Conservation (phyloP, 2,329 filamentous ascomycete genomes). For the Nemania sp. region DNA sequence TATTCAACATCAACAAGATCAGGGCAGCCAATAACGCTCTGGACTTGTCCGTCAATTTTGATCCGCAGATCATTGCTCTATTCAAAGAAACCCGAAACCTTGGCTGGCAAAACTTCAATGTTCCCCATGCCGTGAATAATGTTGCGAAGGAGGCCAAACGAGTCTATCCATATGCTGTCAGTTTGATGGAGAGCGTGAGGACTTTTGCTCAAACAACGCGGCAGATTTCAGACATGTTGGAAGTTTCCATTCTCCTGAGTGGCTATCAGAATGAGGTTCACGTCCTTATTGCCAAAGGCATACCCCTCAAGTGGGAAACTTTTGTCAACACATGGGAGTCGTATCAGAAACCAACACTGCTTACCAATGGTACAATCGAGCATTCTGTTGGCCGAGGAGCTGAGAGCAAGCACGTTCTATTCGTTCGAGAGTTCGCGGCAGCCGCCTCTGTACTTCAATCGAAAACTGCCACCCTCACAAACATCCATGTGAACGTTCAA, state of each 20-base stretch:
- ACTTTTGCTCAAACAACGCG: constrained; percentile 88
- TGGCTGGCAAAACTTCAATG: constrained; percentile 90
- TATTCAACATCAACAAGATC: constrained; percentile 88
- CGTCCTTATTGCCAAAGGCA: constrained; percentile 78
- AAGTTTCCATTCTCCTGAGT: constrained; percentile 84
- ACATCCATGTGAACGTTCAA: constrained; percentile 80
- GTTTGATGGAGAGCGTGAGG: constrained; percentile 97
- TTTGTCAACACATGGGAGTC: constrained; percentile 97
- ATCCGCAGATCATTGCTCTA: constrained; percentile 92
- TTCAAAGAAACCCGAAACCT: constrained; percentile 99
- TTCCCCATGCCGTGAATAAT: constrained; percentile 92
- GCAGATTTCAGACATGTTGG: constrained; percentile 81
- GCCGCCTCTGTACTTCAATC: constrained; percentile 85
- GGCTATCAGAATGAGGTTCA: constrained; percentile 94
- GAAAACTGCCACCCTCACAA: constrained; percentile 79
- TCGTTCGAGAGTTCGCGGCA: constrained; percentile 89
- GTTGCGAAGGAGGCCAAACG: constrained; percentile 98
- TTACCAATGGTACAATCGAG: constrained; percentile 64
- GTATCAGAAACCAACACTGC: constrained; percentile 65
- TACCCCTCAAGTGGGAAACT: constrained; percentile 93
- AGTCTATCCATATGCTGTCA: constrained; percentile 97
- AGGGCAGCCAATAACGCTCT: constrained; percentile 87
- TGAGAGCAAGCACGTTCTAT: constrained; percentile 94
- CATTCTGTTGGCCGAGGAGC: constrained; percentile 56
- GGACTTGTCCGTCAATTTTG: constrained; percentile 93